Evolutionary conservation across 352 stramenopile species (phyloP), one percentile per base, ranked within the genome.

Genomic region (Globisporangium echinulatum): DNA sequence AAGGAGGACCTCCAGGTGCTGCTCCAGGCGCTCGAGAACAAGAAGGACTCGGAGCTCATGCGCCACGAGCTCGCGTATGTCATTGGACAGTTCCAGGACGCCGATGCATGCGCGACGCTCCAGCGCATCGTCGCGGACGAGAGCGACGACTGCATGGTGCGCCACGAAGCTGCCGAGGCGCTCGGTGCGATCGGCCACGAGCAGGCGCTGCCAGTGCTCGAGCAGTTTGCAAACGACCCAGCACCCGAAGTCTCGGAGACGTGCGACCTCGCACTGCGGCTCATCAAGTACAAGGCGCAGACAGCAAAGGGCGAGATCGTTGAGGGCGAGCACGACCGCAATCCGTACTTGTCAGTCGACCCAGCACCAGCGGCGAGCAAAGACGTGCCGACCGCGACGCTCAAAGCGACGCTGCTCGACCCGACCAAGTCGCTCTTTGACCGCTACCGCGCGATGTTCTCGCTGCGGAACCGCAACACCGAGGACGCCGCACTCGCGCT

Each of bases 41-140:
- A 88, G 69, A 63, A 79, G 47, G 91, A 97, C 67, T 97, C 86
- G 67, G 88, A 97, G 52, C 78, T 99, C 40, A 92, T 99, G 66
- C 85, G 97, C 54, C 97, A 99, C 81, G 97, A 99, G 74, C 71
- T 99, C 43, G 97, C 96, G 8, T 99, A 98, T 75, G 96, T 99
- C 9, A 91, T 99, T 39, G 97, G 97, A 48, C 97, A 99, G 74
- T 96, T 99, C 72, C 88, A 98, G 71, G 79, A 98, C 81, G 70
- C 73, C 9, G 69, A 80, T 50, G 87, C 90, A 1, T 94, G 88
- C 56, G 74, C 78, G 36, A 84, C 74, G 55, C 77, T 98, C 17
- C 67, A 90, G 54, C 53, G 72, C 37, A 75, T 97, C 33, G 75
- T 98, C 33, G 65, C 71, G 7, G 87, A 97, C 70, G 86, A 84